phyloP scores from a whole-genome alignment of 2,329 filamentous ascomycete species.

The Calonectria henricotiae region DNA sequence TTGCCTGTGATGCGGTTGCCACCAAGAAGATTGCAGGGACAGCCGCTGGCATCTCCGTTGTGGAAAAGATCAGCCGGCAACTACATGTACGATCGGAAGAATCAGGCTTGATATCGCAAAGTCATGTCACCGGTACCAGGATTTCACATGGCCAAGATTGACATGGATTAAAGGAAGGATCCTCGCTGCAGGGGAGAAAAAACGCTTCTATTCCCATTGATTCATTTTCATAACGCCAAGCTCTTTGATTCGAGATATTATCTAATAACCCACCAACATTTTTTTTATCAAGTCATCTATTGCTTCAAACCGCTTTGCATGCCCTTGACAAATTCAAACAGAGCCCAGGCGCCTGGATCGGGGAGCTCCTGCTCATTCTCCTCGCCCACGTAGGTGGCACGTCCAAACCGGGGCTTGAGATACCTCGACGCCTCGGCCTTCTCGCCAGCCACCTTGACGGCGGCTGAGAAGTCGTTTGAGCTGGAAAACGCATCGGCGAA shows the following conservation, averaged over 20 bases:
- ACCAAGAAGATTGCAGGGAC: not conserved
- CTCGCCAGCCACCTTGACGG: slow-evolving; percentile 46
- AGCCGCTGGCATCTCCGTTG: slow-evolving; percentile 15
- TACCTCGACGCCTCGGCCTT: slow-evolving; percentile 53
- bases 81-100: not conserved
- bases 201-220: slow-evolving; percentile 7
- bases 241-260: slow-evolving; percentile 19
- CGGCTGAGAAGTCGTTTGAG: slow-evolving; percentile 27
- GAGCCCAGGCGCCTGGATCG: slow-evolving; percentile 55
- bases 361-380: slow-evolving; percentile 52
- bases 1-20: not conserved
- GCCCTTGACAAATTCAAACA: slow-evolving; percentile 49
- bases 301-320: slow-evolving; percentile 28
- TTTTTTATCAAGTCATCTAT: slow-evolving; percentile 5
- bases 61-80: slow-evolving; percentile 3
- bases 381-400: slow-evolving; percentile 54
- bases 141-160: not conserved
- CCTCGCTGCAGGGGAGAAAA: not conserved
- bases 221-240: slow-evolving; percentile 17
- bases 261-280: slow-evolving; percentile 5
- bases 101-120: slow-evolving; percentile 2
- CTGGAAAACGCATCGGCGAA: slow-evolving; percentile 73
- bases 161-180: not conserved
- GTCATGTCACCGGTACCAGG: not conserved
- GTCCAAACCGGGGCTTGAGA: slow-evolving; percentile 52